Evolutionary conservation across 2,329 filamentous ascomycete genomes (phyloP), one percentile per base, ranked within the genome.

Genomic region (Fusarium mexicanum): DNA sequence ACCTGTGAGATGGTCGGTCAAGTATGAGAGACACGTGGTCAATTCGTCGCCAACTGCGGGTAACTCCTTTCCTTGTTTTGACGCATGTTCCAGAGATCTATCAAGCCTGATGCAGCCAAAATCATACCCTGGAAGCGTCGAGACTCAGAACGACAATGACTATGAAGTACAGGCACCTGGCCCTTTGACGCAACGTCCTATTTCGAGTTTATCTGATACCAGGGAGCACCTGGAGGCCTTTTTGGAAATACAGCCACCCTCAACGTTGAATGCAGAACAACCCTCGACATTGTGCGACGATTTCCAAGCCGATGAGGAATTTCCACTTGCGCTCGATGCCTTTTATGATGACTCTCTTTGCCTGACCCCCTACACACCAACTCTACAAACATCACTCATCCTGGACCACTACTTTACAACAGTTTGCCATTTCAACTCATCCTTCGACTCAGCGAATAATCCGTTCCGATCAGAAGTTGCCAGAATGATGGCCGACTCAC

Each of bases 391-490:
- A 4, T 63, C 50, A 13, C 31, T 69, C 2, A n/a, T 74, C 2
- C 59, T 72, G 5, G 22, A 61, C 6, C 71, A 74, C 31, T 74
- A 74, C 24, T 74, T 74, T 24, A 62, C 71, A 4, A 40, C 40
- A 6, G 31, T 73, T 16, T 74, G 71, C 20, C 71, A 46, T 24
- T 31, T 74, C 26, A 74, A 65, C 24, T 74, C 71, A 6, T 57
- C 57, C 3, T 73, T 74, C 7, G 71, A 74, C 33, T 74, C 67
- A 0, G 31, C 22, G 1, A 43, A 64, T 5, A 74, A 74, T 22
- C 71, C 71, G 1, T 74, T 73, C 31, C 37, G 71, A 20, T 74
- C 71, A n/a, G 58, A 74, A n/a, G 61, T 74, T 13, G 48, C 58
- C 9, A 61, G 38, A 17, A 59, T 74, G 64, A 73, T 74, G 18